A percentile compares a stretch with the other conserved stretches of the same genome.
Conservation (phyloP, 129 eudicot species). For the Daucus carota region DNA sequence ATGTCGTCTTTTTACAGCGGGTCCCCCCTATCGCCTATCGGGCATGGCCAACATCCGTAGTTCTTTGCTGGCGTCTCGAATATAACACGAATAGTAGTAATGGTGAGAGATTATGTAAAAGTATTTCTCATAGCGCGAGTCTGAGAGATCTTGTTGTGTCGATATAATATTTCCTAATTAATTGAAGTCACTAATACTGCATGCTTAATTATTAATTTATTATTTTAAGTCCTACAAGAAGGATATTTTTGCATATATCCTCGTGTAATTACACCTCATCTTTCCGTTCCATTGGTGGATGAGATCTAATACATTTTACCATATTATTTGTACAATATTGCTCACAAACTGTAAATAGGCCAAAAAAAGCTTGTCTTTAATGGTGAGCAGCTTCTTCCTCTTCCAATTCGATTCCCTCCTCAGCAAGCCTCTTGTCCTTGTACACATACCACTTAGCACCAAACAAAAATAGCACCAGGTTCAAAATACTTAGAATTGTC, state of each 20-base stretch:
- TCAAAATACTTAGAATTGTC: constrained; percentile 45
- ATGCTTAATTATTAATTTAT: neutral
- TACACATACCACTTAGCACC: constrained; percentile 64
- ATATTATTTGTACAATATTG: neutral
- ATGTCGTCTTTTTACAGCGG: too few species aligned
- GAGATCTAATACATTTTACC: neutral
- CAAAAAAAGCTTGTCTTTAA: neutral
- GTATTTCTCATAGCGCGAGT: too few species aligned
- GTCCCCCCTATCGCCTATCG: too few species aligned
- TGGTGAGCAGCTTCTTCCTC: constrained; percentile 28
- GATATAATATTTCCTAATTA: neutral
- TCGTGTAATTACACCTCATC: neutral
- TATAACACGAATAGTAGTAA: too few species aligned
- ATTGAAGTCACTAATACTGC: neutral
- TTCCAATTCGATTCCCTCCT: constrained; percentile 53
- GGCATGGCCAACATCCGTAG: too few species aligned
- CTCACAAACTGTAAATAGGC: neutral
- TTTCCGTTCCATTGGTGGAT: neutral
- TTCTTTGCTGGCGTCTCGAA: too few species aligned
- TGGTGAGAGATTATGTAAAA: too few species aligned
- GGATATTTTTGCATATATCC: neutral
- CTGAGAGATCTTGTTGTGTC: neutral
- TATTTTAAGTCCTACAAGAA: neutral
- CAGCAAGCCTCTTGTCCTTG: constrained; percentile 70
- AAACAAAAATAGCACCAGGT: constrained; percentile 37